Percentiles rank a stretch among this genome's conserved stretches.
Evolutionary conservation across 2,329 filamentous ascomycete genomes (phyloP).

Genomic region (Penicillium sumatraense): DNA sequence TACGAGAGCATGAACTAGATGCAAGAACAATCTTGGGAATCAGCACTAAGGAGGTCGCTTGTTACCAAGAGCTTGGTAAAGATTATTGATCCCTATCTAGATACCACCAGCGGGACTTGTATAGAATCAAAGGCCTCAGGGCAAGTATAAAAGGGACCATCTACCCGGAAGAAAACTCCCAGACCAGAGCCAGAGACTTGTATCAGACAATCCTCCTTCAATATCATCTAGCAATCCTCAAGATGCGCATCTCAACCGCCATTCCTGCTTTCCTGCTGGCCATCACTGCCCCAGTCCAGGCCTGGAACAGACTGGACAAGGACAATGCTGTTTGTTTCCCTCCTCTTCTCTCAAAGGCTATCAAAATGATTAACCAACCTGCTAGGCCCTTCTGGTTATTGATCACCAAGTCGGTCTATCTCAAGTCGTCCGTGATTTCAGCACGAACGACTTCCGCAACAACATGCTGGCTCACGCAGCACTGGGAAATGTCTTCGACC

Average conservation of each 20-base stretch:
- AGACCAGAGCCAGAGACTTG: background rate
- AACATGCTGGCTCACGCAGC: constrained; percentile 71
- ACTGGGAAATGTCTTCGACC: constrained; percentile 67
- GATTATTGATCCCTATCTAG: constrained; percentile 4
- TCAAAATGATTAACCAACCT: background rate
- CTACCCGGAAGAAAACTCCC: background rate
- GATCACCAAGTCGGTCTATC: constrained; percentile 43
- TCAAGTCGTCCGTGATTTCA: constrained; percentile 65
- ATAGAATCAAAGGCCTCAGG: background rate
- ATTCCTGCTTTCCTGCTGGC: constrained; percentile 35
- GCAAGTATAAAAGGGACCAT: background rate
- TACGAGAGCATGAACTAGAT: background rate
- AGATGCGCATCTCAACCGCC: constrained; percentile 15
- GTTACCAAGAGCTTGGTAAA: constrained; percentile 13
- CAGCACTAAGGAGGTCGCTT: background rate
- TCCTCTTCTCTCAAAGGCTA: background rate
- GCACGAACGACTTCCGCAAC: constrained; percentile 67
- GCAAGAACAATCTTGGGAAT: background rate
- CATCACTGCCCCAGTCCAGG: constrained; percentile 22
- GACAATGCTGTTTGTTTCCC: constrained; percentile 25
- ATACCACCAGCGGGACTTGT: background rate
- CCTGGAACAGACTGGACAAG: constrained; percentile 34
- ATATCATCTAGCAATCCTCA: background rate
- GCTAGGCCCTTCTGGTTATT: constrained; percentile 33
- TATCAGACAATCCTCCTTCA: background rate